phyloP scores from a whole-genome alignment of 2,329 filamentous ascomycete species.

The Fonsecaea multimorphosa region DNA sequence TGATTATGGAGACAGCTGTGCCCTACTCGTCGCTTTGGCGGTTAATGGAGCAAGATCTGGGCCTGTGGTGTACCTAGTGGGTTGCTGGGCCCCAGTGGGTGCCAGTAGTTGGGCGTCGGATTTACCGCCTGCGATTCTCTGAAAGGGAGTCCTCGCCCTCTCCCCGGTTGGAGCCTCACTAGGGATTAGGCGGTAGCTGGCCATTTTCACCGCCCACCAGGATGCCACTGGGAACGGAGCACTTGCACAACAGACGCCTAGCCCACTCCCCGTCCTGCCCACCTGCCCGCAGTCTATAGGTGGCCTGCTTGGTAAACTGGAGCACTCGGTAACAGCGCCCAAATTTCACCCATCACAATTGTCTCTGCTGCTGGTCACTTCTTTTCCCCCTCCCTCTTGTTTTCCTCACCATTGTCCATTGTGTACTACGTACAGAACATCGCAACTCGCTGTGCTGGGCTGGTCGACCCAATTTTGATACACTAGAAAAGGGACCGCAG shows the following conservation, averaged over 20 bases:
- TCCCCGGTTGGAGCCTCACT: constrained; percentile 5
- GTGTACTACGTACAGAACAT: neutral
- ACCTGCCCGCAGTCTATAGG: no score
- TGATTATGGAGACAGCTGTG: no score
- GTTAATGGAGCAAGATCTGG: neutral
- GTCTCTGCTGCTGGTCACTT: no score
- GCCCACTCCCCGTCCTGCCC: neutral
- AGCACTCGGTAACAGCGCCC: no score
- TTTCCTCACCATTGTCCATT: neutral
- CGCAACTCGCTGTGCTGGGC: neutral
- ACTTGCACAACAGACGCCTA: neutral
- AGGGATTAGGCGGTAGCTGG: neutral
- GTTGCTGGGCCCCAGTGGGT: neutral
- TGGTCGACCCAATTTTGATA: neutral
- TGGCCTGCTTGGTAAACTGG: no score
- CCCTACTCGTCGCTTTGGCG: constrained; percentile 2
- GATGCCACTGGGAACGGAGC: neutral
- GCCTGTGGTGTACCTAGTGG: no score
- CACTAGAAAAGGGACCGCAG: neutral
- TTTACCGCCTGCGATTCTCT: neutral
- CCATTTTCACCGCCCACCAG: constrained; percentile 3
- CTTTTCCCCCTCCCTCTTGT: no score
- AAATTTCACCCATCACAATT: no score
- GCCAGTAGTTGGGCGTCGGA: neutral
- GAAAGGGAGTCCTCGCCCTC: neutral